phyloP scores from a whole-genome alignment of 805 yeast genomes.

The Candida parachauliodes region DNA sequence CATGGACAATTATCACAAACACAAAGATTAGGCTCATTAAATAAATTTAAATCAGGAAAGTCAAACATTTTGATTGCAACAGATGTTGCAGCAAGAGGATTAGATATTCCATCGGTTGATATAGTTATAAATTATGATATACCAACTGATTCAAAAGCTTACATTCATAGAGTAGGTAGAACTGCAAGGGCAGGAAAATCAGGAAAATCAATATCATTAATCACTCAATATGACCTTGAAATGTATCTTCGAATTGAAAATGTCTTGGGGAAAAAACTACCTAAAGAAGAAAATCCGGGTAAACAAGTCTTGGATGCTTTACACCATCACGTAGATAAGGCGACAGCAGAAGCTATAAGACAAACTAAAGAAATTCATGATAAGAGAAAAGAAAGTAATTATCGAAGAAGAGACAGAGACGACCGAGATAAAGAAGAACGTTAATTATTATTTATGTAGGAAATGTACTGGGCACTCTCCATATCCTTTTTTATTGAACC shows the following conservation, averaged over 20 bases:
- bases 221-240: conserved; percentile 93
- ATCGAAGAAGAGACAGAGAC: conserved; percentile 26
- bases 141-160: conserved; percentile 81
- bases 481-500: conserved; percentile 85
- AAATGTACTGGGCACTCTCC: conserved; percentile 85
- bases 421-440: conserved; percentile 34
- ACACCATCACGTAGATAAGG: conserved; percentile 86
- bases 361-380: conserved; percentile 68
- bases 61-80: conserved; percentile 73
- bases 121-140: conserved; percentile 74
- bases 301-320: conserved; percentile 72
- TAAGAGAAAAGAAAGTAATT: conserved; percentile 26
- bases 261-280: conserved; percentile 77
- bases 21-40: conserved; percentile 77
- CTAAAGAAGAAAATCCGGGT: conserved; percentile 73
- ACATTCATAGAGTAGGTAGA: conserved; percentile 88
- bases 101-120: conserved; percentile 80
- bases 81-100: conserved; percentile 86
- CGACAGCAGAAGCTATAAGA: conserved; percentile 83
- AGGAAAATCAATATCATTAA: conserved; percentile 81
- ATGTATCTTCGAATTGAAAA: conserved; percentile 83
- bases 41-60: conserved; percentile 72
- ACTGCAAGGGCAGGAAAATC: conserved; percentile 93
- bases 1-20: conserved; percentile 90
- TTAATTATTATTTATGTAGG: conserved; percentile 26